Conservation (phyloP, 2,329 filamentous ascomycete genomes). For the Furcasterigmium furcatum region DNA sequence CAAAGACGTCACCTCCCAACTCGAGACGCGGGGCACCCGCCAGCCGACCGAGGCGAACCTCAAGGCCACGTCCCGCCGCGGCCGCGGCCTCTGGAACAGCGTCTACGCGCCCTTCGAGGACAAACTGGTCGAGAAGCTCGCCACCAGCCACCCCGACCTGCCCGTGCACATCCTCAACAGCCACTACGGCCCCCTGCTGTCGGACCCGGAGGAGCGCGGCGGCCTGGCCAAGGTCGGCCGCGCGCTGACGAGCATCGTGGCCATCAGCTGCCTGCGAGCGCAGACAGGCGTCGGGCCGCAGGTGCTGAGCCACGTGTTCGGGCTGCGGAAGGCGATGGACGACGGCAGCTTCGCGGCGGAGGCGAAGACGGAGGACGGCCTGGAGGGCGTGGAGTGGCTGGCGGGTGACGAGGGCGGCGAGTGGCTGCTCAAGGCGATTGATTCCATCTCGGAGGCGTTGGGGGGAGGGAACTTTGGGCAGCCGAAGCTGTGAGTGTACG, state of each 20-base stretch:
- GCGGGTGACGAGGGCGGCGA: slow-evolving; percentile 42
- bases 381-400: slow-evolving; percentile 35
- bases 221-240: slow-evolving; percentile 58
- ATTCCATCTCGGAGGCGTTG: slow-evolving; percentile 40
- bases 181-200: slow-evolving; percentile 72
- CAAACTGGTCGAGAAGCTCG: slow-evolving; percentile 70
- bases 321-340: slow-evolving; percentile 70
- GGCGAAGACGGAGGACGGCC: slow-evolving; percentile 20
- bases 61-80: slow-evolving; percentile 50
- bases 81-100: slow-evolving; percentile 67
- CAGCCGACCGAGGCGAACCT: slow-evolving; percentile 49
- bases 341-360: slow-evolving; percentile 53
- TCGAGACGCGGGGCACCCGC: slow-evolving; percentile 58
- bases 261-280: slow-evolving; percentile 69
- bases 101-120: slow-evolving; percentile 73
- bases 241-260: slow-evolving; percentile 69
- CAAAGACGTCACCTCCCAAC: slow-evolving; percentile 42
- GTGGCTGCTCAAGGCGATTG: slow-evolving; percentile 42
- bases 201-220: slow-evolving; percentile 55
- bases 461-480: slow-evolving; percentile 37
- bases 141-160: slow-evolving; percentile 74
- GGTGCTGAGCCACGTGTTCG: slow-evolving; percentile 78
- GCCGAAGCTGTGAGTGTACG: slow-evolving; percentile 18
- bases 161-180: slow-evolving; percentile 74
- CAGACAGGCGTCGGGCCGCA: slow-evolving; percentile 83